phyloP scores from a whole-genome alignment of 1,139 yeast genomes.

The Scheffersomyces lignicola region DNA sequence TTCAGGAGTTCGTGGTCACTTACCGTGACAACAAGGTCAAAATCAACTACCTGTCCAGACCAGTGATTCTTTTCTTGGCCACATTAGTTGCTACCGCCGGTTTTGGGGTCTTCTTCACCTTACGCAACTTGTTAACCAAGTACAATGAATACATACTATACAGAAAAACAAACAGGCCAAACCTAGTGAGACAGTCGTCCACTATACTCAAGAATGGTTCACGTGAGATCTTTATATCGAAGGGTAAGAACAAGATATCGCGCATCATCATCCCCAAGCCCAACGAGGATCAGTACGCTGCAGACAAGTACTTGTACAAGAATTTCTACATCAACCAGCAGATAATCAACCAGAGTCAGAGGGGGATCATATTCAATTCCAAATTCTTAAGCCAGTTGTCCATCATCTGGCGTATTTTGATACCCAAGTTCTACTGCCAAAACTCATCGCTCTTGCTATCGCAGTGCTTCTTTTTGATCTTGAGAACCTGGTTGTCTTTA shows the following conservation, averaged over 20 bases:
- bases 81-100: constrained; percentile 47
- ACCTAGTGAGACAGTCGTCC: constrained; percentile 43
- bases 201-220: constrained; percentile 53
- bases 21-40: constrained; percentile 39
- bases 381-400: constrained; percentile 70
- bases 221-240: constrained; percentile 56
- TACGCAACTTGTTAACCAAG: constrained; percentile 30
- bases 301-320: constrained; percentile 64
- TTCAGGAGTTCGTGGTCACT: constrained; percentile 39
- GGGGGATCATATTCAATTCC: constrained; percentile 49
- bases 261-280: constrained; percentile 61
- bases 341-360: constrained; percentile 30
- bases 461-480: constrained; percentile 73
- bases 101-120: constrained; percentile 36
- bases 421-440: constrained; percentile 70
- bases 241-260: constrained; percentile 40
- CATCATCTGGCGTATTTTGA: constrained; percentile 78
- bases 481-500: constrained; percentile 86
- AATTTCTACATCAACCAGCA: constrained; percentile 45
- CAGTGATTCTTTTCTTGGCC: constrained; percentile 44
- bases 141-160: constrained; percentile 32
- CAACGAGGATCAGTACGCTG: constrained; percentile 61
- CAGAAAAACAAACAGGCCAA: constrained; percentile 33
- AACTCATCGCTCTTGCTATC: constrained; percentile 66
- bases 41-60: constrained; percentile 46